Evolutionary conservation across 2,329 filamentous ascomycete genomes (phyloP), one percentile per base, ranked within the genome.

Genomic region (Apiospora saccharicola): DNA sequence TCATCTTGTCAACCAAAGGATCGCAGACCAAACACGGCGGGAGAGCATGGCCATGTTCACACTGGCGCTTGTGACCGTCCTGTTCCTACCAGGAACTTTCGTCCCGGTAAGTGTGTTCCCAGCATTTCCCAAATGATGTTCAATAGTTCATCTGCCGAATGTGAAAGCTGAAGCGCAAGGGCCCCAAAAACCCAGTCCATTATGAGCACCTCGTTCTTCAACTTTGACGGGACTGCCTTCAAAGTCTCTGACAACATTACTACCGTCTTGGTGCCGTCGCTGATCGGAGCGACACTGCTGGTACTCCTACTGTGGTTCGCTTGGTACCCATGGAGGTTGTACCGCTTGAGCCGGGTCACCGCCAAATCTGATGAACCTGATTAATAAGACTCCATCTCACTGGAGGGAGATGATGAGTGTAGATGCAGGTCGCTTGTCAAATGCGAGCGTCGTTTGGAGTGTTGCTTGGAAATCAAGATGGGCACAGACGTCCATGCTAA

Each of bases 401-500:
- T 1, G 22, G 26, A 30, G 26, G 14, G 14, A 57, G 5, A n/a
- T 3, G 30, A 61, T 57, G 51, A 30, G 46, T 19, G 44, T 34
- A 30, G 26, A 26, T 10, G 26, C 26, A 57, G 13, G 14, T 16
- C 10, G 10, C 49, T 26, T 14, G 10, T 26, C 49, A 13, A 51
- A 24, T 26, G 49, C 24, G n/a, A 51, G 49, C 49, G n/a, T 51
- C n/a, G 49, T 30, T 19, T 4, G 13, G 16, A 30, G 24, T n/a
- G 34, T 24, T 64, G 57, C 34, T 64, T 64, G 57, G 57, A n/a
- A 64, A 64, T 64, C 57, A 41, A 41, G 8, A 41, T 8, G 34
- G 19, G 19, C 13, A 12, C 6, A n/a, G 30, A 30, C 16, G 8
- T n/a, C n/a, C n/a, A n/a, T 30, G 30, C 22, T 41, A 24, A 22